Evolutionary conservation across 192 early-diverging fungal genomes (phyloP).

Genomic region (Phycomyces nitens): DNA sequence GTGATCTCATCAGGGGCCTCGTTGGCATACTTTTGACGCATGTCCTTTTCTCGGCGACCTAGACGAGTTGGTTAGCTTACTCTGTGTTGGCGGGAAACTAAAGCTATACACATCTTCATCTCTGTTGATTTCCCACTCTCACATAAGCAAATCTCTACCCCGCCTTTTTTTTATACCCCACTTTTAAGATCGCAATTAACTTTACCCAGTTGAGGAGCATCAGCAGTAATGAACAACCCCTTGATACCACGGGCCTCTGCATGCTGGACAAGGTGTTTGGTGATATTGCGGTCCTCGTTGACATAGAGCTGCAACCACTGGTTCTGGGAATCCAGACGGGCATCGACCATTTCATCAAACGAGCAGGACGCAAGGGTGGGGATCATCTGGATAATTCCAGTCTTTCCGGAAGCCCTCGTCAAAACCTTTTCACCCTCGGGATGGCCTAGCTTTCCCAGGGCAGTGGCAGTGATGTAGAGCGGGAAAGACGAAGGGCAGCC

Average conservation of each 20-base stretch:
- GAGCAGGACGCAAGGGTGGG: conserved; percentile 72
- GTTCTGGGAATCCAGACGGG: conserved; percentile 39
- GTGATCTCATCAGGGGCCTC: conserved; percentile 31
- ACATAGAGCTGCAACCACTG: conserved; percentile 86
- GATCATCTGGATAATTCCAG: conserved; percentile 71
- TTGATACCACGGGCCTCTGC: conserved; percentile 78
- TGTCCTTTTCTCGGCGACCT: conserved; percentile 77
- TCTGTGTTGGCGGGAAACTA: no score
- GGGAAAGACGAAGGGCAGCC: conserved; percentile 59
- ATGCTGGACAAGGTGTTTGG: conserved; percentile 61
- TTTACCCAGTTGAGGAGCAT: conserved; percentile 64
- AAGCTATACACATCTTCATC: no score
- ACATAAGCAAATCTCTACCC: neutral
- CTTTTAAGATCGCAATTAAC: neutral
- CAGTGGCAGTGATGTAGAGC: conserved; percentile 75
- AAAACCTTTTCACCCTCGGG: conserved; percentile 70
- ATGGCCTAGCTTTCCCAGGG: conserved; percentile 67
- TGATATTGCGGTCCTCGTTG: conserved; percentile 62
- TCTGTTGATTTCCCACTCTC: no score
- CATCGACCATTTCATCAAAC: conserved; percentile 60
- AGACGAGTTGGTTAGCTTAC: no score
- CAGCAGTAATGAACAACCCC: conserved; percentile 79
- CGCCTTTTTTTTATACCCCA: neutral
- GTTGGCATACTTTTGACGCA: conserved; percentile 65
- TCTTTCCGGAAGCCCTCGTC: conserved; percentile 45